Conservation (phyloP, 495 filamentous ascomycete species). For the Ascodesmis nigricans region DNA sequence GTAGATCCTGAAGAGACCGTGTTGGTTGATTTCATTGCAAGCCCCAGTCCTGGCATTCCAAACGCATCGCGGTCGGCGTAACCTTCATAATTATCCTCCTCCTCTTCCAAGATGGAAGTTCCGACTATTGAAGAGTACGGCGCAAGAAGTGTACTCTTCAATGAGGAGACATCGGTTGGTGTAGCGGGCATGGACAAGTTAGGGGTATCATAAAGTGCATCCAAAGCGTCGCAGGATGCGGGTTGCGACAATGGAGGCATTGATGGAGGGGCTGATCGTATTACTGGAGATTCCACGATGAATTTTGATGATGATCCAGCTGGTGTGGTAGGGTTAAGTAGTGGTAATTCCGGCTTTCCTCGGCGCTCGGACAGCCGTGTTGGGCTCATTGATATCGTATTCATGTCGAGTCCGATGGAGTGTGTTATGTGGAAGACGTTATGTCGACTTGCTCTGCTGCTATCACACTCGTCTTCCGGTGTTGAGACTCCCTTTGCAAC, state of each 20-base stretch:
- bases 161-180: slow-evolving; percentile 14
- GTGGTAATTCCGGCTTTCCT: slow-evolving; percentile 20
- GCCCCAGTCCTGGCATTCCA: slow-evolving; percentile 12
- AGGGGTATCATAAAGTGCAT: slow-evolving; percentile 10
- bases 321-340: slow-evolving; percentile 14
- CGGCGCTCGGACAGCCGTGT: slow-evolving; percentile 19
- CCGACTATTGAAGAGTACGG: slow-evolving; percentile 7
- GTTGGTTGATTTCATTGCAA: slow-evolving; percentile 14
- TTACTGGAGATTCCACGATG: too few species aligned
- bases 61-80: slow-evolving; percentile 2
- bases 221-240: slow-evolving; percentile 4
- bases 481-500: too few species aligned
- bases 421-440: too few species aligned
- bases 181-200: slow-evolving; percentile 16
- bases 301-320: slow-evolving; percentile 11
- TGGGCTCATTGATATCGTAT: slow-evolving; percentile 14
- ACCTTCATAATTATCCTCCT: slow-evolving; percentile 13
- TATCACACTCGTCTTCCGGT: too few species aligned
- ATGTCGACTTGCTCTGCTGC: too few species aligned
- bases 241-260: slow-evolving; percentile 7
- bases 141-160: not conserved
- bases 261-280: slow-evolving; percentile 6
- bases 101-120: slow-evolving; percentile 17
- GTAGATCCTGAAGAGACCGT: too few species aligned
- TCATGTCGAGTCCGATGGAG: too few species aligned